Base-by-base conservation (phyloP, 2,329 filamentous ascomycete genomes). In the Alternaria dauci region DNA sequence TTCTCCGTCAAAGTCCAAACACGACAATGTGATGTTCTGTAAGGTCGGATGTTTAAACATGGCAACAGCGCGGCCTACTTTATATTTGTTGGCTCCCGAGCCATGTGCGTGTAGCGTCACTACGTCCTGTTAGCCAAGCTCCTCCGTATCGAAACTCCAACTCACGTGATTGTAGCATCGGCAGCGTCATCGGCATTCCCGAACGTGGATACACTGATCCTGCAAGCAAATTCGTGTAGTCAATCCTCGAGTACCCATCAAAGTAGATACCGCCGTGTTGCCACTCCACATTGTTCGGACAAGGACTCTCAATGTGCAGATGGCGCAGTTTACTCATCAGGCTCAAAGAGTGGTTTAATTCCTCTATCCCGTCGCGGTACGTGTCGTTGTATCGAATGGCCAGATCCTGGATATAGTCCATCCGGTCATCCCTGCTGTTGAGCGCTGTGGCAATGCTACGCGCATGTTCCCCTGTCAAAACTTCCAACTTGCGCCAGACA, bases 201-300 rank as follows among this genome's bases (percentile, higher is more conserved):
- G 58, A 46, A n/a, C 65, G 56, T 4, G 62, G 71, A 54, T 71
- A 70, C 1, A 75, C 66, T 8, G 71, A 55, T 16, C 60, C 64
- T 32, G 70, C 68, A 25, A 78, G 63, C 25, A 78, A 52, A n/a
- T 72, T 65, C n/a, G 58, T 66, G 46, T 74, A 77, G 47, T 78
- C 66, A 5, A 78, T 75, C 28, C 68, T 65, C 8, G 74, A 76
- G 57, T 63, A 70, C 8, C 70, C 71, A 16, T 72, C 66, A 52
- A 76, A 78, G 26, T 65, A 57, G 2, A 60, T 46, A 12, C 28
- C 46, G 4, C 61, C 68, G 1, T 43, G 23, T 9, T 61, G 63
- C 72, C 72, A 77, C 36, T 73, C 73, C n/a, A 61, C 59, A 48
- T 78, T 77, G 47, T 78, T 78, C 12, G 74, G 74, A 58, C 76